These are phyloP conservation scores for Amanita polypyramis DNA, from an alignment of 768 basidiomycete genomes.

Conservation along the genomic window DNA sequence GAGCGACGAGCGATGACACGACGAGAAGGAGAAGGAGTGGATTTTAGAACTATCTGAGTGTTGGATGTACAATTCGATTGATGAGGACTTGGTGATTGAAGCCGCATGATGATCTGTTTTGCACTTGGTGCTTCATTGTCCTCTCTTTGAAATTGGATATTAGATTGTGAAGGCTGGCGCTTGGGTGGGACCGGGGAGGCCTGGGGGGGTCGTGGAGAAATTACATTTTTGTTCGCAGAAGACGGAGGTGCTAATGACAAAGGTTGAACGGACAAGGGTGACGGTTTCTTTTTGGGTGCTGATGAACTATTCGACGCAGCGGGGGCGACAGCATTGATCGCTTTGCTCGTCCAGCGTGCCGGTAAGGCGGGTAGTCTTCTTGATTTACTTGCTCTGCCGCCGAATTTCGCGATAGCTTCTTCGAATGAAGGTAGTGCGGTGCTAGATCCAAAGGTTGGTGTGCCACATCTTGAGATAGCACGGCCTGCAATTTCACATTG, in stretches of 20 bases:
- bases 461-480: slow-evolving; percentile 43
- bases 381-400: slow-evolving; percentile 10
- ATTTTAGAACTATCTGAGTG: neutral
- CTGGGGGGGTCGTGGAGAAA: neutral
- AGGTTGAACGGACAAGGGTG: slow-evolving; percentile 19
- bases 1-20: slow-evolving; percentile 10
- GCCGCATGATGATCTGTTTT: slow-evolving; percentile 12
- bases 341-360: neutral
- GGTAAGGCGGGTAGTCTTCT: slow-evolving; percentile 3
- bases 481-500: slow-evolving; percentile 30
- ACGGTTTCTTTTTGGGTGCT: slow-evolving; percentile 19
- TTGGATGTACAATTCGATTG: slow-evolving; percentile 4
- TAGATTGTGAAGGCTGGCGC: neutral
- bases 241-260: slow-evolving; percentile 11
- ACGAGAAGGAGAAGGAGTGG: slow-evolving; percentile 2
- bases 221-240: slow-evolving; percentile 6
- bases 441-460: slow-evolving; percentile 53
- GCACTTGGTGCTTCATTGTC: slow-evolving; percentile 3
- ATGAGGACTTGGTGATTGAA: neutral
- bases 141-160: neutral
- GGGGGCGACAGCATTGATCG: neutral
- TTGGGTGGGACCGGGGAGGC: neutral
- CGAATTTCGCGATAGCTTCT: slow-evolving; percentile 32
- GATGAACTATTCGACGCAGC: neutral
- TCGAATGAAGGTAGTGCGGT: slow-evolving; percentile 34